phyloP scores from a whole-genome alignment of 495 filamentous ascomycete genomes.

The Schizothecium vesticola region DNA sequence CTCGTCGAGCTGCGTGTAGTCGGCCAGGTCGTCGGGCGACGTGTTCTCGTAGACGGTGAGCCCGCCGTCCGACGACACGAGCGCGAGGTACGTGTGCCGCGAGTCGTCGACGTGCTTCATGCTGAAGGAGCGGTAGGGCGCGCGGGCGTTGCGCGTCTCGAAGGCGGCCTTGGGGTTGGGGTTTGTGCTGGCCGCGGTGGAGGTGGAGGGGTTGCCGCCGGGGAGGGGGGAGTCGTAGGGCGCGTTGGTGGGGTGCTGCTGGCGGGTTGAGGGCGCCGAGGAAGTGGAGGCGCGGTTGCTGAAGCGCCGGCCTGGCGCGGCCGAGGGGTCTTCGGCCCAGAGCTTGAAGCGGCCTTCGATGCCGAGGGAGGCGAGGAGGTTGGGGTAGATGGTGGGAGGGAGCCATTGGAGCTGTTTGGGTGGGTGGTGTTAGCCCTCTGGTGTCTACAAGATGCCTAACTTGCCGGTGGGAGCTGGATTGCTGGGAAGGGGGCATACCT shows the following conservation, averaged over 20 bases:
- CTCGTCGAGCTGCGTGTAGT: slow-evolving; percentile 69
- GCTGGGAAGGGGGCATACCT: slow-evolving; percentile 46
- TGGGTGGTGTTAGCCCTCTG: not conserved
- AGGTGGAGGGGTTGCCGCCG: slow-evolving; percentile 44
- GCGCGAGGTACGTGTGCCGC: slow-evolving; percentile 71
- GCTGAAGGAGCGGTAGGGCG: slow-evolving; percentile 64
- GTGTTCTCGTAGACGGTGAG: slow-evolving; percentile 80
- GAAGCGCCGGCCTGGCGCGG: slow-evolving; percentile 74
- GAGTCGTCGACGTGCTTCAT: slow-evolving; percentile 66
- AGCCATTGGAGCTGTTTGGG: slow-evolving; percentile 70
- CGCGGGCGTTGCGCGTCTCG: slow-evolving; percentile 37
- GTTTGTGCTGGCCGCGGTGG: not conserved
- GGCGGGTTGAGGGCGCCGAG: not conserved
- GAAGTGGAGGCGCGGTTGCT: slow-evolving; percentile 28
- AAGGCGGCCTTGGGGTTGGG: slow-evolving; percentile 33
- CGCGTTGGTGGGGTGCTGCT: not conserved
- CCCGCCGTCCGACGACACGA: slow-evolving; percentile 74
- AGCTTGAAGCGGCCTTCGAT: slow-evolving; percentile 83
- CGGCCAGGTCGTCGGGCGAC: slow-evolving; percentile 72
- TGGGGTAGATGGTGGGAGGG: slow-evolving; percentile 51
- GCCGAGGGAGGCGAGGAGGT: slow-evolving; percentile 60
- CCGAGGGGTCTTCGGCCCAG: slow-evolving; percentile 81
- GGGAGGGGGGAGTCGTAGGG: slow-evolving; percentile 23
- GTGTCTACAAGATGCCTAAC: not conserved
- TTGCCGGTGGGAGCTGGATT: not conserved